A percentile compares a stretch with the other conserved stretches of the same genome.
These are phyloP conservation scores for Cocos nucifera DNA, from an alignment of 176 grass and related monocot genomes.

Conservation along the genomic window DNA sequence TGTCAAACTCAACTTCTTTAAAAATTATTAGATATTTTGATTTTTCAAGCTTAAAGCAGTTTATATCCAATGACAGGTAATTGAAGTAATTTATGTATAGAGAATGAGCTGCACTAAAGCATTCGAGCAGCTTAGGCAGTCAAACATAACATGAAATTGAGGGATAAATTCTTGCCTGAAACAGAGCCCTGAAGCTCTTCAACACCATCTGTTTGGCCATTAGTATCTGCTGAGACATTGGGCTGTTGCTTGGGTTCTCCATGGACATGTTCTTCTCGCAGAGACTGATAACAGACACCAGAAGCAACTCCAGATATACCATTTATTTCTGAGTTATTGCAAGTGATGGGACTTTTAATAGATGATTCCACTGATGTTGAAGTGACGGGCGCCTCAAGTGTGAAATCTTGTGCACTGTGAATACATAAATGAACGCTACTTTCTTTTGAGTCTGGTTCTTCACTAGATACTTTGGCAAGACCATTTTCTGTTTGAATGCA, in stretches of 20 bases:
- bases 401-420: constrained; percentile 15
- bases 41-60: too few relatives aligned
- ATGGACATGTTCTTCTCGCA: constrained; percentile 11
- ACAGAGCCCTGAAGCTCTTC: constrained; percentile 16
- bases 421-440: background rate
- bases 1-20: too few relatives aligned
- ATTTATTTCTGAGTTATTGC: constrained; percentile 31
- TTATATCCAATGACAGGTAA: too few relatives aligned
- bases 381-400: constrained; percentile 10
- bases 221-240: constrained; percentile 12
- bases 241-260: constrained; percentile 19
- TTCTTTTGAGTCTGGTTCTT: constrained; percentile 8
- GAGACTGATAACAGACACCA: constrained; percentile 18
- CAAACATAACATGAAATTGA: background rate
- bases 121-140: background rate
- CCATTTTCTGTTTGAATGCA: background rate
- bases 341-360: constrained; percentile 28
- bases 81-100: background rate
- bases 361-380: constrained; percentile 19
- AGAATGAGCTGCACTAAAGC: constrained; percentile 4
- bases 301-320: constrained; percentile 43
- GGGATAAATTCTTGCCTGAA: constrained; percentile 33
- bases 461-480: constrained; percentile 8
- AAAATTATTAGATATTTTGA: too few relatives aligned
- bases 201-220: constrained; percentile 12